These are phyloP conservation scores for Lolium multiflorum DNA, from an alignment of 176 grass and related monocot species.

Conservation along the genomic window DNA sequence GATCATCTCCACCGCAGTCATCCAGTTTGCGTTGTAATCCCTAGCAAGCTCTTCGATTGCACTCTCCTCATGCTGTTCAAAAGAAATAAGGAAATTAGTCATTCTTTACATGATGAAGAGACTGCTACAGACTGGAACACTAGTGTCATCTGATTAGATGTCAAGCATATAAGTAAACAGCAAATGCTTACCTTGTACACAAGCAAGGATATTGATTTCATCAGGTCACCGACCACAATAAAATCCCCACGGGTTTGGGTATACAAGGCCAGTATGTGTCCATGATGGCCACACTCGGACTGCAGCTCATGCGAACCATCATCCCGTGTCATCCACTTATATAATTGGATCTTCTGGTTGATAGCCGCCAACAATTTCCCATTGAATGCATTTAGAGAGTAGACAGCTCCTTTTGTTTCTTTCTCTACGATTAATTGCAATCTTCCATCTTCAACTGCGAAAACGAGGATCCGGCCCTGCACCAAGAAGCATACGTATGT, in stretches of 20 bases:
- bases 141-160: not conserved
- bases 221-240: slow-evolving; percentile 94
- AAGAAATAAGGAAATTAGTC: not conserved
- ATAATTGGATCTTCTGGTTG: slow-evolving; percentile 97
- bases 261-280: slow-evolving; percentile 90
- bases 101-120: not conserved
- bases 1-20: slow-evolving; percentile 95
- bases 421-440: slow-evolving; percentile 89
- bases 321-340: slow-evolving; percentile 82
- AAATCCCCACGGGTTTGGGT: slow-evolving; percentile 96
- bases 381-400: slow-evolving; percentile 91
- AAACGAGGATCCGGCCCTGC: slow-evolving; percentile 91
- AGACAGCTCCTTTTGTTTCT: slow-evolving; percentile 95
- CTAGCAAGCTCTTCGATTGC: slow-evolving; percentile 91
- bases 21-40: slow-evolving; percentile 98
- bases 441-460: slow-evolving; percentile 89
- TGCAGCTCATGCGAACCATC: slow-evolving; percentile 85
- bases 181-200: slow-evolving; percentile 75
- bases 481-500: slow-evolving; percentile 22
- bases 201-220: slow-evolving; percentile 97
- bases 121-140: not conserved
- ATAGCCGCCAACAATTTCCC: slow-evolving; percentile 94
- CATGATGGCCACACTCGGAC: slow-evolving; percentile 91
- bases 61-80: slow-evolving; percentile 86
- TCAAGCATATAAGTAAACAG: slow-evolving; percentile 2